phyloP scores from a whole-genome alignment of 495 filamentous ascomycete species.

The Endocarpon pusillum region DNA sequence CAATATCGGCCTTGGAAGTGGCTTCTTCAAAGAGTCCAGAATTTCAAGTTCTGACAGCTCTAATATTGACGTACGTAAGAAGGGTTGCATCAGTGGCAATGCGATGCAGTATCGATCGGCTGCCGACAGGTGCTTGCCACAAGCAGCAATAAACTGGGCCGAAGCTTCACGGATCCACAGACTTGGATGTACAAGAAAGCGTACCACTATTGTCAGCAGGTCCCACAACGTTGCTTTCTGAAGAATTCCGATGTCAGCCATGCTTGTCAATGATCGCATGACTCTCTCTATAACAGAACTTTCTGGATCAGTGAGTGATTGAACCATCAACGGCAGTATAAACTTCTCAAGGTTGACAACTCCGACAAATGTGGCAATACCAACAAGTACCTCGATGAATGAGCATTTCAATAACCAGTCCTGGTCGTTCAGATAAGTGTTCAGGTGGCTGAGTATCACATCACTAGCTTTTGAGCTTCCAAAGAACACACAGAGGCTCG shows the following conservation, averaged over 20 bases:
- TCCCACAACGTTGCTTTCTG: conserved; percentile 77
- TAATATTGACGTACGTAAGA: conserved; percentile 51
- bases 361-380: conserved; percentile 80
- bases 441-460: conserved; percentile 84
- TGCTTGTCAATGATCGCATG: conserved; percentile 69
- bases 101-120: conserved; percentile 76
- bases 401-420: conserved; percentile 96
- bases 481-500: conserved; percentile 88
- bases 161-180: conserved; percentile 87
- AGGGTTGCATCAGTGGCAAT: conserved; percentile 59
- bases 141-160: conserved; percentile 60
- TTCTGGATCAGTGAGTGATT: conserved; percentile 89
- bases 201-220: conserved; percentile 57
- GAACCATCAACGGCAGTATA: conserved; percentile 89
- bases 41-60: conserved; percentile 54
- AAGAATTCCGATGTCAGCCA: conserved; percentile 77
- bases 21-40: conserved; percentile 69
- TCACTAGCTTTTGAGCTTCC: conserved; percentile 79
- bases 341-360: conserved; percentile 82
- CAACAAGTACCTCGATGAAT: conserved; percentile 90
- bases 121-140: conserved; percentile 56
- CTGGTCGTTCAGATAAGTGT: conserved; percentile 91
- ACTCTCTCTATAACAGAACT: conserved; percentile 90
- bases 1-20: conserved; percentile 60
- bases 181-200: conserved; percentile 87